Percentiles rank a stretch among this genome's conserved stretches.
Evolutionary conservation across 805 yeast species (phyloP).

Genomic region (Schizosaccharomyces osmophilus): DNA sequence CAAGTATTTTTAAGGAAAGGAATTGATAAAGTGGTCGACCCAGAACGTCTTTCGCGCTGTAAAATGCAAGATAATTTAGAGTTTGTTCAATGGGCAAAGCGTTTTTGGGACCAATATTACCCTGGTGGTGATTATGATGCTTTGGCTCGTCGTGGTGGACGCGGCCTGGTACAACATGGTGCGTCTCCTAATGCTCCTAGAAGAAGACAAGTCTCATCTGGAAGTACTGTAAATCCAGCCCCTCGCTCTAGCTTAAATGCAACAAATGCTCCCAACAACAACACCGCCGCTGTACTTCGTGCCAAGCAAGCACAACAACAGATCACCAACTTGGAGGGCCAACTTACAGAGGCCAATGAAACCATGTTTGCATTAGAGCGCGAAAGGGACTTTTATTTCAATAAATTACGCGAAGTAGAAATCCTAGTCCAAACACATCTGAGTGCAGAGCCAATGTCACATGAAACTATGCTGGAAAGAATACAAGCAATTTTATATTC

Average conservation of each 20-base stretch:
- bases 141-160: constrained; percentile 25
- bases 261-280: constrained; percentile 9
- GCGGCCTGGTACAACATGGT: constrained; percentile 3
- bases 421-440: constrained; percentile 28
- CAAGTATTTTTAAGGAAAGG: constrained; percentile 46
- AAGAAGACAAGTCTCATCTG: constrained; percentile 4
- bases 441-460: constrained; percentile 19
- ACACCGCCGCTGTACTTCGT: constrained; percentile 14
- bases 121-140: constrained; percentile 55
- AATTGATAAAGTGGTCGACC: constrained; percentile 53
- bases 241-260: constrained; percentile 7
- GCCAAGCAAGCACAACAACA: constrained; percentile 19
- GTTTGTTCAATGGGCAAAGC: constrained; percentile 76
- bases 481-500: constrained; percentile 56
- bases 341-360: constrained; percentile 30
- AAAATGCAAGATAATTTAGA: constrained; percentile 83
- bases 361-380: constrained; percentile 40
- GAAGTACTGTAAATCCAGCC: constrained; percentile 4
- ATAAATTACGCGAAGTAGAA: constrained; percentile 73
- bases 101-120: constrained; percentile 54
- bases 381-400: constrained; percentile 76
- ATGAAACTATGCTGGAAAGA: constrained; percentile 27
- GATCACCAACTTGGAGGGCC: constrained; percentile 21
- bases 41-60: constrained; percentile 63
- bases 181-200: constrained; percentile 2